Evolutionary conservation across 2,329 filamentous ascomycete genomes (phyloP).

Genomic region (Xylariales sp.): DNA sequence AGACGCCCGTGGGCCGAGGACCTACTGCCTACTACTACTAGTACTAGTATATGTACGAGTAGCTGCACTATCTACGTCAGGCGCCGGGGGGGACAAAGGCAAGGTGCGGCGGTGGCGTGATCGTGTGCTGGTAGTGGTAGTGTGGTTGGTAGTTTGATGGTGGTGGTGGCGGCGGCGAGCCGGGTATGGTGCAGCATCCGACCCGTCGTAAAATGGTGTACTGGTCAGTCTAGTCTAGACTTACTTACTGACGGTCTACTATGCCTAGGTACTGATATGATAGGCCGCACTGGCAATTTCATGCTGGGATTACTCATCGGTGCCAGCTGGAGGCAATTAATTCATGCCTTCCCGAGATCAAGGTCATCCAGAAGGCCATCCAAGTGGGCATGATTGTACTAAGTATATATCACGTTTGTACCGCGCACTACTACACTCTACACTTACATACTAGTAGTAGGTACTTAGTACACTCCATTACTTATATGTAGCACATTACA

Average conservation of each 20-base stretch:
- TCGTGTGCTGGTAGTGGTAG: too few species aligned
- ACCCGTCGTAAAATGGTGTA: neutral
- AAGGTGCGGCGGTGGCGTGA: slow-evolving; percentile 4
- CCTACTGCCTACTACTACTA: too few species aligned
- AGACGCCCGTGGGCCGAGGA: too few species aligned
- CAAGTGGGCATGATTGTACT: slow-evolving; percentile 5
- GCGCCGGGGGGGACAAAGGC: neutral
- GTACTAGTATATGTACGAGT: neutral
- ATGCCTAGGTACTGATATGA: slow-evolving; percentile 1
- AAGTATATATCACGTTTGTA: neutral
- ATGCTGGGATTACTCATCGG: slow-evolving; percentile 20
- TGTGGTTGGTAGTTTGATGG: neutral
- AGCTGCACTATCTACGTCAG: neutral
- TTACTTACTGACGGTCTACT: too few species aligned
- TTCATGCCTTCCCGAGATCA: too few species aligned
- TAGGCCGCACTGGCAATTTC: neutral
- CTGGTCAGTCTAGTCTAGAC: too few species aligned
- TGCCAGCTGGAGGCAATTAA: neutral
- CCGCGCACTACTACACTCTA: too few species aligned
- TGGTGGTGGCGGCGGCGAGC: slow-evolving; percentile 9
- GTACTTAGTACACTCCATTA: too few species aligned
- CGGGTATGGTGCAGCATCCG: slow-evolving; percentile 8
- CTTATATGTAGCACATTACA: neutral
- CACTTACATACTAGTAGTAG: too few species aligned
- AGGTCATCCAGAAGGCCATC: neutral